Percentiles rank a stretch among this genome's conserved stretches.
phyloP scores from a whole-genome alignment of 441 rosid genomes.

The Corymbia calophylla region DNA sequence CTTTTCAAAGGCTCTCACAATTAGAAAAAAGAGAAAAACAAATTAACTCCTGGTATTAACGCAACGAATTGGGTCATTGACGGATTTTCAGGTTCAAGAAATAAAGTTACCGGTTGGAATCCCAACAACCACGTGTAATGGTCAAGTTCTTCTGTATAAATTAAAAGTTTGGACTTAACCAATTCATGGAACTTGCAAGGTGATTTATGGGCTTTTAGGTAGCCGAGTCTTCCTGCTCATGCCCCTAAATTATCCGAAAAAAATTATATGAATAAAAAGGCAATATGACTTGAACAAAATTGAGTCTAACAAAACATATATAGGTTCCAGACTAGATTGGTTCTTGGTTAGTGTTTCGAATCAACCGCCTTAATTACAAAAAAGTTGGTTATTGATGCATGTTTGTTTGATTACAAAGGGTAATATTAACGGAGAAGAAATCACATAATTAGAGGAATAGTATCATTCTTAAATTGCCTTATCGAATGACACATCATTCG shows the following conservation, averaged over 20 bases:
- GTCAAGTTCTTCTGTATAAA: fast-evolving
- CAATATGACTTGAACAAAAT: not conserved
- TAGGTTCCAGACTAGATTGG: not conserved
- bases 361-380: not conserved
- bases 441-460: not conserved
- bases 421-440: not conserved
- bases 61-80: not conserved
- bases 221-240: fast-evolving
- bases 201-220: not conserved
- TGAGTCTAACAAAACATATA: not conserved
- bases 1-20: not conserved
- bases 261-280: not conserved
- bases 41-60: not conserved
- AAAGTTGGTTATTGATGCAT: not conserved
- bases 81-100: not conserved
- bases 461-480: not conserved
- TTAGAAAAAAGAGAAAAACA: not conserved
- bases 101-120: fast-evolving
- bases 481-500: not conserved
- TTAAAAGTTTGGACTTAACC: not conserved
- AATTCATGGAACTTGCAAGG: fast-evolving
- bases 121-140: fast-evolving
- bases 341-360: not conserved
- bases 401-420: not conserved
- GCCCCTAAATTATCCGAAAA: not conserved